Evolutionary conservation across 768 basidiomycete genomes (phyloP).

Genomic region (Lactarius deliciosus): DNA sequence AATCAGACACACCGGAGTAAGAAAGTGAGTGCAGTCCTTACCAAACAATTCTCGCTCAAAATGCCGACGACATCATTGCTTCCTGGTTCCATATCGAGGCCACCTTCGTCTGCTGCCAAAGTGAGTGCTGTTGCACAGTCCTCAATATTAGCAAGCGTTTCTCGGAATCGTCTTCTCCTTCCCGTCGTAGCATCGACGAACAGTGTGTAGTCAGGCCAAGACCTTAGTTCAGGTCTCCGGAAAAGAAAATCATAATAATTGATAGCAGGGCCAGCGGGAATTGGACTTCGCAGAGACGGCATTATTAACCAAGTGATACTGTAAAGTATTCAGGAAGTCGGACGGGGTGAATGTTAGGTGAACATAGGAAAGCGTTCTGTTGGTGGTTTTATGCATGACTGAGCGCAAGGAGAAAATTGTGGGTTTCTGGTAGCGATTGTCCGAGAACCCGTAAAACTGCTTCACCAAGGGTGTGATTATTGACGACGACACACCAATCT

Average conservation of each 20-base stretch:
- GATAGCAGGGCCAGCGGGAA: background rate
- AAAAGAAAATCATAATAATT: conserved; percentile 23
- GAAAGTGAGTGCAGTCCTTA: conserved; percentile 36
- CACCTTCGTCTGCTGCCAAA: conserved; percentile 46
- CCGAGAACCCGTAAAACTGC: background rate
- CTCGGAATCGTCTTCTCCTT: conserved; percentile 43
- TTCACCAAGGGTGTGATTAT: background rate
- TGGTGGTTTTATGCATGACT: background rate
- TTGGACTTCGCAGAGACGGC: conserved; percentile 8
- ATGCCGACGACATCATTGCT: conserved; percentile 63
- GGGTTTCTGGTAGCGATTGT: conserved; percentile 1
- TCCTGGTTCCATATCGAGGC: conserved; percentile 46
- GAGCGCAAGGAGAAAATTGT: conserved; percentile 10
- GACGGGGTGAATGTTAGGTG: background rate
- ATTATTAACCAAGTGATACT: background rate
- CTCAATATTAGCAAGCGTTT: conserved; percentile 51
- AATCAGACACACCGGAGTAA: conserved; percentile 8
- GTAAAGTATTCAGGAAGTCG: background rate
- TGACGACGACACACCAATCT: background rate
- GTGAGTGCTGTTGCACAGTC: conserved; percentile 53
- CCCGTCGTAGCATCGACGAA: conserved; percentile 58
- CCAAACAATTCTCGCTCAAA: conserved; percentile 67
- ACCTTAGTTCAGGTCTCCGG: conserved; percentile 4
- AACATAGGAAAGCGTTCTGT: background rate
- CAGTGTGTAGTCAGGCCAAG: conserved; percentile 55